These are phyloP conservation scores for Drosera capensis DNA, from an alignment of 148 eudicot genomes.

Conservation along the genomic window DNA sequence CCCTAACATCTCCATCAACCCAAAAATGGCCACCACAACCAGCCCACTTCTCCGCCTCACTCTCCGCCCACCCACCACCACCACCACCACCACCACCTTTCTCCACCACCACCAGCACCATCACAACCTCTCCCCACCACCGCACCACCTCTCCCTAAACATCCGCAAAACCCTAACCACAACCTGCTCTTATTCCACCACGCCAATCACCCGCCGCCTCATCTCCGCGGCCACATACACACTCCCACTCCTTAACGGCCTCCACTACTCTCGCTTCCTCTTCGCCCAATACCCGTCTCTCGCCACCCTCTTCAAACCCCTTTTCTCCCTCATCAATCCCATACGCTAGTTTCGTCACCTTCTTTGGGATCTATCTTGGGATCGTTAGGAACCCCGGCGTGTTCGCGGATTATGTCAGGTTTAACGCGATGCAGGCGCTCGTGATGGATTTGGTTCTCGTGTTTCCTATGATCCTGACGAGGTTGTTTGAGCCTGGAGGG, in stretches of 20 bases:
- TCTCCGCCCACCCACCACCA: constrained; percentile 19
- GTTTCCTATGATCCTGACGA: constrained; percentile 41
- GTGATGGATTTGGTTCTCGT: constrained; percentile 66
- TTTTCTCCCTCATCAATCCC: constrained; percentile 57
- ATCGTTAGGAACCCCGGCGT: constrained; percentile 47
- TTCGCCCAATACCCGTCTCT: constrained; percentile 48
- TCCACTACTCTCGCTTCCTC: constrained; percentile 73
- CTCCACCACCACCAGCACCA: constrained; percentile 6
- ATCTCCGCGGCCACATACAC: constrained; percentile 62
- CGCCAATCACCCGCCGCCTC: constrained; percentile 62
- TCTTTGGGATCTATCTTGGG: constrained; percentile 56
- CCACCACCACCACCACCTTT: constrained; percentile 9
- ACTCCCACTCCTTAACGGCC: constrained; percentile 73
- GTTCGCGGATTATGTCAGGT: constrained; percentile 50
- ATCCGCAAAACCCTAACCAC: neutral
- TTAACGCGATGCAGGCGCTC: constrained; percentile 76
- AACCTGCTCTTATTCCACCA: constrained; percentile 19
- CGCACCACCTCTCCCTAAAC: constrained; percentile 3
- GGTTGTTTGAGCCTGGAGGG: constrained; percentile 46
- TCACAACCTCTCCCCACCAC: constrained; percentile 1
- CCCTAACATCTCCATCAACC: neutral
- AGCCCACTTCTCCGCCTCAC: constrained; percentile 61
- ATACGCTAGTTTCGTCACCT: constrained; percentile 54
- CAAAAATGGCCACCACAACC: constrained; percentile 28
- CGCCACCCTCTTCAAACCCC: constrained; percentile 32